Percentiles rank a stretch among this genome's conserved stretches.
phyloP scores from a whole-genome alignment of 352 stramenopile species.

The Albugo candida region DNA sequence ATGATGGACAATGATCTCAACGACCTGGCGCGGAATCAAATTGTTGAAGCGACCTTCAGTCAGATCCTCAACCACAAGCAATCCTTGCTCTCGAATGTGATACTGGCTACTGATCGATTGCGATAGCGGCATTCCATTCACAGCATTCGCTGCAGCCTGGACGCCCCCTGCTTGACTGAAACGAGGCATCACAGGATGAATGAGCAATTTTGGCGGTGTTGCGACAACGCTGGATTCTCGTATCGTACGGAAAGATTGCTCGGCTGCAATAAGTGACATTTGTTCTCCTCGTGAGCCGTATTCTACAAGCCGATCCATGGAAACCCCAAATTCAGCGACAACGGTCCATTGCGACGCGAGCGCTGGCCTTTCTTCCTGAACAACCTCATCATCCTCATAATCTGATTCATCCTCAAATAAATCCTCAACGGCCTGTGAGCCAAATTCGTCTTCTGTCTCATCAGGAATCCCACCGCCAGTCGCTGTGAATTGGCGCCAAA shows the following conservation, averaged over 20 bases:
- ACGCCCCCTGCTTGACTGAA: slow-evolving; percentile 23
- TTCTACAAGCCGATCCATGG: slow-evolving; percentile 35
- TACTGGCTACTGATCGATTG: slow-evolving; percentile 72
- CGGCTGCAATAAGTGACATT: slow-evolving; percentile 30
- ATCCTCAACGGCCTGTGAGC: slow-evolving; percentile 46
- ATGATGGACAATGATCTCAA: slow-evolving; percentile 61
- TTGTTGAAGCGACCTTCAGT: slow-evolving; percentile 74
- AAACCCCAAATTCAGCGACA: slow-evolving; percentile 57
- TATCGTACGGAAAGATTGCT: slow-evolving; percentile 33
- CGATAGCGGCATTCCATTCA: slow-evolving; percentile 22
- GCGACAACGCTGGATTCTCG: slow-evolving; percentile 31
- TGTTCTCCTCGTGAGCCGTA: slow-evolving; percentile 41
- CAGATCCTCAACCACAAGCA: slow-evolving; percentile 67
- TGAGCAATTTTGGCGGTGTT: slow-evolving; percentile 40
- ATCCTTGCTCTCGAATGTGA: slow-evolving; percentile 60
- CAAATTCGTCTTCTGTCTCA: slow-evolving; percentile 3
- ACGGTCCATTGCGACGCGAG: slow-evolving; percentile 24
- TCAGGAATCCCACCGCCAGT: slow-evolving; percentile 2
- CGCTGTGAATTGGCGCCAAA: slow-evolving; percentile 11
- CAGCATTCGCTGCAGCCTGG: slow-evolving; percentile 40
- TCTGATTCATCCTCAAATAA: slow-evolving; percentile 68
- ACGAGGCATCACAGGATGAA: slow-evolving; percentile 49
- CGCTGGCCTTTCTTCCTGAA: slow-evolving; percentile 12
- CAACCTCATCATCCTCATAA: slow-evolving; percentile 18
- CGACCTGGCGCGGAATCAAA: slow-evolving; percentile 56